These are phyloP conservation scores for Hortiboletus flavorubellus DNA, from an alignment of 768 basidiomycete genomes.

Conservation along the genomic window DNA sequence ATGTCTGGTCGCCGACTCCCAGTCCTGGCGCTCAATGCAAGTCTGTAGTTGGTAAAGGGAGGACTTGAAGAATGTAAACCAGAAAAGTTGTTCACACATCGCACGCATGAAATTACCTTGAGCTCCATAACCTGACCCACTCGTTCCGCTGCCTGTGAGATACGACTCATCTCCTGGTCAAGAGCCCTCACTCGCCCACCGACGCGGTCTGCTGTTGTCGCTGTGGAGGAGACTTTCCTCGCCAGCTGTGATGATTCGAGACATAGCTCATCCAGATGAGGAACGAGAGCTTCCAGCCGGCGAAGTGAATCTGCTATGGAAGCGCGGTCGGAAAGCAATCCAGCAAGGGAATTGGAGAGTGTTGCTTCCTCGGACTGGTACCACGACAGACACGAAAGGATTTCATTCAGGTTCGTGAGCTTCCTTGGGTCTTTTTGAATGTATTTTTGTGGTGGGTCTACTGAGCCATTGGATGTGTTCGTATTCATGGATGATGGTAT, in stretches of 20 bases:
- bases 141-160: conserved; percentile 86
- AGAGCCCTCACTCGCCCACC: conserved; percentile 86
- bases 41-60: conserved; percentile 56
- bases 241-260: conserved; percentile 54
- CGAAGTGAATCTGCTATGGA: conserved; percentile 61
- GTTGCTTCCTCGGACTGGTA: conserved; percentile 76
- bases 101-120: conserved; percentile 52
- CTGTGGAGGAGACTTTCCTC: conserved; percentile 64
- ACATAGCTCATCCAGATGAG: conserved; percentile 61
- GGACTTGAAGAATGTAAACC: conserved; percentile 42
- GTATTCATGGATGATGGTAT: conserved; percentile 9
- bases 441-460: conserved; percentile 5
- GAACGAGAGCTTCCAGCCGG: conserved; percentile 57
- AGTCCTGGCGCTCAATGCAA: conserved; percentile 79
- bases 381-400: conserved; percentile 69
- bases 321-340: conserved; percentile 64
- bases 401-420: conserved; percentile 63
- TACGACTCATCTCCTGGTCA: conserved; percentile 91
- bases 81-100: conserved; percentile 22
- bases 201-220: conserved; percentile 79
- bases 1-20: conserved; percentile 92
- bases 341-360: conserved; percentile 68
- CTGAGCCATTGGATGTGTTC: conserved; percentile 3
- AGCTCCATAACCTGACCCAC: conserved; percentile 94
- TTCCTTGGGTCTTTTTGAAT: conserved; percentile 28